Evolutionary conservation across 1,139 yeast genomes (phyloP).

Genomic region (Nakaseomyces uthaithaninus): DNA sequence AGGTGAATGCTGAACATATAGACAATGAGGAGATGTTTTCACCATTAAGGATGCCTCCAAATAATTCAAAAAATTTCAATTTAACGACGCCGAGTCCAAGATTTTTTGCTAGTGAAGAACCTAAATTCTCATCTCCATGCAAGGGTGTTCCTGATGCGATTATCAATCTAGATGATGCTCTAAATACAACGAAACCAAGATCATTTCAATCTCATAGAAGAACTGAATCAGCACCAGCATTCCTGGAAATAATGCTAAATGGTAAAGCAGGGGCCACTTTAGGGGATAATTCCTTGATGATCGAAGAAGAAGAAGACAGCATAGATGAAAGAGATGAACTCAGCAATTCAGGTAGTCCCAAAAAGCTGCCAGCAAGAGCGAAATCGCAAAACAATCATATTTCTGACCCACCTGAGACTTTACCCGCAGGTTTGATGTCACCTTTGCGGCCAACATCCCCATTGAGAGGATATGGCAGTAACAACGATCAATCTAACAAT

Average conservation of each 20-base stretch:
- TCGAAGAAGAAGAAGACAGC: constrained; percentile 19
- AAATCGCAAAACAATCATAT: constrained; percentile 1
- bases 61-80: background rate
- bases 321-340: constrained; percentile 9
- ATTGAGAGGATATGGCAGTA: constrained; percentile 7
- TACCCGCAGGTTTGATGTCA: constrained; percentile 17
- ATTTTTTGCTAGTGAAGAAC: constrained; percentile 30
- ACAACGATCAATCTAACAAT: constrained; percentile 1
- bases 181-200: constrained; percentile 32
- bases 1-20: background rate
- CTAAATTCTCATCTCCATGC: constrained; percentile 26
- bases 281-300: constrained; percentile 8
- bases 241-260: constrained; percentile 27
- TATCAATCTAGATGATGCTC: constrained; percentile 54
- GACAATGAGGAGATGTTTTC: constrained; percentile 1
- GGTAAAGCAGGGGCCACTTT: constrained; percentile 10
- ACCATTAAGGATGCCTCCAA: constrained; percentile 5
- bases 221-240: constrained; percentile 44
- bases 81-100: constrained; percentile 21
- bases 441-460: constrained; percentile 26
- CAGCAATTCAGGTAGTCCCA: background rate
- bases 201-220: constrained; percentile 36
- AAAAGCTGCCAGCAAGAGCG: constrained; percentile 1
- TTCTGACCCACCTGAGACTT: constrained; percentile 1
- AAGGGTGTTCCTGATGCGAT: constrained; percentile 51